Base-by-base conservation (phyloP, 495 filamentous ascomycete genomes). In the Physcia stellaris region DNA sequence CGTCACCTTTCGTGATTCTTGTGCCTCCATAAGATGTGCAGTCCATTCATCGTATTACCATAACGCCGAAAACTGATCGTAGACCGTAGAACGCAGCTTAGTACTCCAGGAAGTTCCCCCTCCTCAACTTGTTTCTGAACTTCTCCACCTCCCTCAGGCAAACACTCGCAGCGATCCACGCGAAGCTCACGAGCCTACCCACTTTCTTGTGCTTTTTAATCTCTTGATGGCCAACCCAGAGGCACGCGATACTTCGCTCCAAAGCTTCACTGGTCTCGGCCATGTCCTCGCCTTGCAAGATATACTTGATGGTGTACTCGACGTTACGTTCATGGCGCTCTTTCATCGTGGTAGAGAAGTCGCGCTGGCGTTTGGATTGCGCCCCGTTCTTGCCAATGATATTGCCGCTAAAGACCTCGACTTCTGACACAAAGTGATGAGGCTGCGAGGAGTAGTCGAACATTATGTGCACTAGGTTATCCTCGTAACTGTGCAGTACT, bases 391-490 rank as follows among this genome's bases (percentile, higher is more conserved):
- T 75, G 40, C 78, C 82, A 16, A 87, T 57, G 35, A 92, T 79
- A 28, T 63, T 70, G 20, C 84, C 83, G 22, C 72, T 66, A 52
- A 87, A 83, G 17, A 82, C 80, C 58, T 93, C 85, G 9, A 79
- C 53, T 51, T 93, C 85, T 3, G 56, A 71, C 9, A 92, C 60
- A 11, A 62, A 64, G 19, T 70, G 62, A 27, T 50, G 53, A 0
- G 73, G 71, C 21, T 77, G 66, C 3, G 75, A 67, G 0, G 72
- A 73, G 50, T 70, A 77, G 2, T 65, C 50, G 24, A 60, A 54
- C 65, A 79, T 80, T 4, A 68, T 60, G 16, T 63, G 60, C 7
- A 54, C 43, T 0, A 93, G 55, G 28, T 55, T 62, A 9, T 76
- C 70, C 43, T 86, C 73, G 52, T 87, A 92, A 9, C 77, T 83